Percentiles rank a stretch among this genome's conserved stretches.
Evolutionary conservation across 116 monocot genomes (phyloP).

Genomic region (Cymodocea nodosa): DNA sequence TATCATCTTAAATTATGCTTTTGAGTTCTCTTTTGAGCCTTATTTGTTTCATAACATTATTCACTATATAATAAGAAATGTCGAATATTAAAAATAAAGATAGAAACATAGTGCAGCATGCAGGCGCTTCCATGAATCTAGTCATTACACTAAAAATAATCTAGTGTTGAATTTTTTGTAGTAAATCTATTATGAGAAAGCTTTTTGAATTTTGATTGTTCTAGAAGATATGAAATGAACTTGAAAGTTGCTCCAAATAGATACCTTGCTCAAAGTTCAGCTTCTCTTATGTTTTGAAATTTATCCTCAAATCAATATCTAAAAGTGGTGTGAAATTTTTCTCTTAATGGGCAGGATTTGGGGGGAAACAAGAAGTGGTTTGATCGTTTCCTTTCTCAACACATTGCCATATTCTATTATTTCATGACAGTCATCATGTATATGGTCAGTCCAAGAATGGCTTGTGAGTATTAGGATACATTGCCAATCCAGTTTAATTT

Average conservation of each 20-base stretch:
- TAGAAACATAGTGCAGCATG: no score
- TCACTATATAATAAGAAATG: no score
- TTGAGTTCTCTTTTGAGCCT: no score
- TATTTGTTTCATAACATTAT: no score
- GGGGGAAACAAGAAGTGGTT: constrained; percentile 83
- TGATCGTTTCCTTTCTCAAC: constrained; percentile 80
- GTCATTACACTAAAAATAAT: no score
- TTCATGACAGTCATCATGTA: constrained; percentile 94
- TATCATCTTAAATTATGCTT: no score
- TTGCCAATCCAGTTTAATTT: neutral
- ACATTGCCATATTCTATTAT: constrained; percentile 78
- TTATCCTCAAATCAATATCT: neutral
- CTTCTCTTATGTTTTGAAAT: no score
- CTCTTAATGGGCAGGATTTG: constrained; percentile 46
- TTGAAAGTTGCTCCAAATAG: neutral
- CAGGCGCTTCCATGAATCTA: no score
- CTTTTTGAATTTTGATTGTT: neutral
- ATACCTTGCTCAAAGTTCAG: no score
- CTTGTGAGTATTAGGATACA: constrained; percentile 53
- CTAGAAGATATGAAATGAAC: neutral
- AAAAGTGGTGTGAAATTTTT: constrained; percentile 2
- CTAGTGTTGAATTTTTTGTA: neutral
- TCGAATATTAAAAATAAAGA: no score
- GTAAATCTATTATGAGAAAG: neutral
- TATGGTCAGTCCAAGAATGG: constrained; percentile 92